Evolutionary conservation across 768 basidiomycete genomes (phyloP).

Genomic region (Candolleomyces efflorescens): DNA sequence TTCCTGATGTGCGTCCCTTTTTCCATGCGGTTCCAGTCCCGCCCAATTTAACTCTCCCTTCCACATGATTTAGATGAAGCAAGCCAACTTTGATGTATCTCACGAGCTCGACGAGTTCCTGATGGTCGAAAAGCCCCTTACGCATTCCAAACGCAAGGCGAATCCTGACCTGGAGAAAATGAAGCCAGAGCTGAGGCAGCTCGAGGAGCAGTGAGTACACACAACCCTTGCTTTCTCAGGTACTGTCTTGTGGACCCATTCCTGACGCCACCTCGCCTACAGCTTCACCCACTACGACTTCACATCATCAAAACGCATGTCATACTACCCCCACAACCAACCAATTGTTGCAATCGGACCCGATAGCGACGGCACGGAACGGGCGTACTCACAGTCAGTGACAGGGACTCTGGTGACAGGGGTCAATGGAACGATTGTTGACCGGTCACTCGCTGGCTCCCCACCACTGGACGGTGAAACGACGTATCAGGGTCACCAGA

Average conservation of each 20-base stretch:
- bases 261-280: not conserved
- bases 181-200: slow-evolving; percentile 85
- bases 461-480: slow-evolving; percentile 27
- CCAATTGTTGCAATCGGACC: slow-evolving; percentile 42
- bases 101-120: slow-evolving; percentile 97
- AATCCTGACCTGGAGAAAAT: slow-evolving; percentile 83
- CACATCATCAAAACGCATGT: slow-evolving; percentile 61
- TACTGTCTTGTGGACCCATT: not conserved
- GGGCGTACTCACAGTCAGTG: slow-evolving; percentile 35
- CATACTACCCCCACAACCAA: slow-evolving; percentile 88
- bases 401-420: slow-evolving; percentile 32
- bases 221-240: not conserved
- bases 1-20: slow-evolving; percentile 76
- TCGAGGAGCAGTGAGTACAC: slow-evolving; percentile 82
- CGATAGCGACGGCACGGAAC: slow-evolving; percentile 37
- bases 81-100: slow-evolving; percentile 96
- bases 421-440: slow-evolving; percentile 44
- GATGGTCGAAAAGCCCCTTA: slow-evolving; percentile 97
- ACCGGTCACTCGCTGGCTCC: slow-evolving; percentile 44
- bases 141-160: slow-evolving; percentile 87
- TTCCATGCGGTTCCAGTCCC: not conserved
- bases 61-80: slow-evolving; percentile 65
- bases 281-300: slow-evolving; percentile 93
- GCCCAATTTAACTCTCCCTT: slow-evolving; percentile 1
- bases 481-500: not conserved